A percentile compares a stretch with the other conserved stretches of the same genome.
These are phyloP conservation scores for Apiotrichum veenhuisii DNA, from an alignment of 1,284 basidiomycete species.

Conservation along the genomic window DNA sequence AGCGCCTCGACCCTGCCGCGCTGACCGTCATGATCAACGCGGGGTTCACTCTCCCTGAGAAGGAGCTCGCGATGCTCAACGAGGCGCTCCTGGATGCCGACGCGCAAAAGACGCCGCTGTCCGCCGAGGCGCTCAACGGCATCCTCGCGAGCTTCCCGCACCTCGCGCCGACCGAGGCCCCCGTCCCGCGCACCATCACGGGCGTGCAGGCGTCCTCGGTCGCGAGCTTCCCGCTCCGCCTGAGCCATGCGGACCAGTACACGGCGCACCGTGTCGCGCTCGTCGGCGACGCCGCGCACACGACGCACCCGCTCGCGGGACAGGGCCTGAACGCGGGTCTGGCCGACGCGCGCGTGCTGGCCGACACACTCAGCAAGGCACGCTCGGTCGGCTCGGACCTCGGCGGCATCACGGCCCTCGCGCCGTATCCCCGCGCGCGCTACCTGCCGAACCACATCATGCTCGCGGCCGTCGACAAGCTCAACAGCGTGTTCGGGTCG, in stretches of 20 bases:
- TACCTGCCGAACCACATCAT: constrained; percentile 82
- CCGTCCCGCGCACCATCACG: constrained; percentile 71
- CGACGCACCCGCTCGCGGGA: constrained; percentile 92
- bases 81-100: constrained; percentile 56
- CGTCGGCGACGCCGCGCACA: constrained; percentile 94
- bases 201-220: constrained; percentile 70
- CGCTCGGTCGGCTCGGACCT: constrained; percentile 69
- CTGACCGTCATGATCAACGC: constrained; percentile 79
- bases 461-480: constrained; percentile 77
- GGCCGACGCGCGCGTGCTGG: constrained; percentile 72
- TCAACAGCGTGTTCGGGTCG: constrained; percentile 76
- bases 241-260: constrained; percentile 84
- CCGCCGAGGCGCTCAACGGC: constrained; percentile 21
- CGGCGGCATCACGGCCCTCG: constrained; percentile 73
- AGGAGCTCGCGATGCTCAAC: constrained; percentile 68
- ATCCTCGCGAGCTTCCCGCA: constrained; percentile 48
- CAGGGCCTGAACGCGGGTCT: constrained; percentile 94
- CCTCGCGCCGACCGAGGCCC: constrained; percentile 47
- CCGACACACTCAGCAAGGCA: constrained; percentile 60
- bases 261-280: constrained; percentile 60
- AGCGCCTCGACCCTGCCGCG: constrained; percentile 62
- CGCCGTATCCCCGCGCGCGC: constrained; percentile 70
- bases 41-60: constrained; percentile 79
- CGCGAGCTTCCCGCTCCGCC: constrained; percentile 85
- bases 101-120: constrained; percentile 23